Percentiles rank a stretch among this genome's conserved stretches.
phyloP scores from a whole-genome alignment of 352 stramenopile genomes.

The Plasmopara halstedii region DNA sequence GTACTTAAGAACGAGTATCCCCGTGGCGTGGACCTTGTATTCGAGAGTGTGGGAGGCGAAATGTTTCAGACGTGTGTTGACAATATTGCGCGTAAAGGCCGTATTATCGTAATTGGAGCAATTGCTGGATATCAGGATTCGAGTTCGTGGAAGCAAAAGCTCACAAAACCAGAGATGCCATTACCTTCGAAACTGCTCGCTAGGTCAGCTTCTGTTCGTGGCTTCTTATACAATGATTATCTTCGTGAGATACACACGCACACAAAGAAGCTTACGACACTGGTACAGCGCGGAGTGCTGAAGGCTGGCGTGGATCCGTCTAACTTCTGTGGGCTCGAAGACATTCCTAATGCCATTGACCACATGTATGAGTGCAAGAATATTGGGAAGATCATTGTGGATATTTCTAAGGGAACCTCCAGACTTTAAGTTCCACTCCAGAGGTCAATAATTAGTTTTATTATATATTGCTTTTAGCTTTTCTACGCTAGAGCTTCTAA shows the following conservation, averaged over 20 bases:
- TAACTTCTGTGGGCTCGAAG: constrained; percentile 50
- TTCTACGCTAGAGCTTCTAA: too few species aligned
- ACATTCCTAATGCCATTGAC: constrained; percentile 53
- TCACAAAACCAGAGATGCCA: constrained; percentile 18
- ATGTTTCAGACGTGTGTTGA: constrained; percentile 40
- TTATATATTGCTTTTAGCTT: too few species aligned
- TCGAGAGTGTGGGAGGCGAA: constrained; percentile 53
- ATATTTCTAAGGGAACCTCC: constrained; percentile 43
- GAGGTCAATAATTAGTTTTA: too few species aligned
- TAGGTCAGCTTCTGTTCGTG: constrained; percentile 35
- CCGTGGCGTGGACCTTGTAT: constrained; percentile 57
- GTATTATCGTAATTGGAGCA: constrained; percentile 50
- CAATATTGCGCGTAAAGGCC: constrained; percentile 49
- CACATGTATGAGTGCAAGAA: constrained; percentile 74
- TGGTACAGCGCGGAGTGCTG: constrained; percentile 46
- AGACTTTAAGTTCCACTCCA: too few species aligned
- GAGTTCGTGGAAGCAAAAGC: constrained; percentile 27
- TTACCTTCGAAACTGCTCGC: constrained; percentile 26
- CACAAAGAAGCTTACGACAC: constrained; percentile 31
- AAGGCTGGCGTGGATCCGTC: constrained; percentile 38
- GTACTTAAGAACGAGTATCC: constrained; percentile 71
- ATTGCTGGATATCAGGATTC: constrained; percentile 47
- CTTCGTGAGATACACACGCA: constrained; percentile 29
- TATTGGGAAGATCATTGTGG: constrained; percentile 77
- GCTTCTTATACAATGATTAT: constrained; percentile 34